Conservation (phyloP, 2,329 filamentous ascomycete genomes). For the Colletotrichum spinosum region DNA sequence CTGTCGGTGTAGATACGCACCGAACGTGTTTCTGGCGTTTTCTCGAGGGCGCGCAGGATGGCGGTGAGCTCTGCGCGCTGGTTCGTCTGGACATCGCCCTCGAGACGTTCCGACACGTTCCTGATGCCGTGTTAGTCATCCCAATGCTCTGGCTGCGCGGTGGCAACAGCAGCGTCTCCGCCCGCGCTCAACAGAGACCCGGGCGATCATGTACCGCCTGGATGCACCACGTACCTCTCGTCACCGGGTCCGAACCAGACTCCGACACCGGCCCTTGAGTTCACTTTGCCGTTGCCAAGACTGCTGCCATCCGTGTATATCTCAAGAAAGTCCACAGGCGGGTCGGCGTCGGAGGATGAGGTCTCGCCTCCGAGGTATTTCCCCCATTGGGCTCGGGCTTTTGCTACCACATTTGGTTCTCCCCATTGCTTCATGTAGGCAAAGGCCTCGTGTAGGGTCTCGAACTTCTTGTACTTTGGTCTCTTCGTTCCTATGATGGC, state of each 20-base stretch:
- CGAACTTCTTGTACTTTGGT: conserved; percentile 77
- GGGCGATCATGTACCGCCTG: not conserved
- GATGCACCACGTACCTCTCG: conserved; percentile 54
- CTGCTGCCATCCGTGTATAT: conserved; percentile 75
- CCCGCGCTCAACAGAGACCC: not conserved
- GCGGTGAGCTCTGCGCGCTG: conserved; percentile 96
- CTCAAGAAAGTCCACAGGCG: conserved; percentile 45
- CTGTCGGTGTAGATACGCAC: conserved; percentile 90
- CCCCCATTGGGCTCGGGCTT: conserved; percentile 51
- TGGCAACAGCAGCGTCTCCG: not conserved
- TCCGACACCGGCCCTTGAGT: conserved; percentile 70
- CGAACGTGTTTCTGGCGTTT: conserved; percentile 73
- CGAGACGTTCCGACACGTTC: conserved; percentile 80
- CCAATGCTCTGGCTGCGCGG: no score
- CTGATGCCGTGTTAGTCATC: conserved; percentile 43
- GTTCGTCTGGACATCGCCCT: conserved; percentile 85
- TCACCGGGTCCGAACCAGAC: conserved; percentile 72
- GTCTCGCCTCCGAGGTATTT: not conserved
- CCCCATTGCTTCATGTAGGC: conserved; percentile 73
- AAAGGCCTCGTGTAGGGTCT: conserved; percentile 78
- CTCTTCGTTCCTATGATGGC: conserved; percentile 81
- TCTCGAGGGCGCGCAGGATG: conserved; percentile 84
- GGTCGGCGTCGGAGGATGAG: conserved; percentile 40
- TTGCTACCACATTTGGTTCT: conserved; percentile 55
- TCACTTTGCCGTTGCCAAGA: conserved; percentile 66